Base-by-base conservation (phyloP, 164 flowering plant genomes). In the Sedum album region DNA sequence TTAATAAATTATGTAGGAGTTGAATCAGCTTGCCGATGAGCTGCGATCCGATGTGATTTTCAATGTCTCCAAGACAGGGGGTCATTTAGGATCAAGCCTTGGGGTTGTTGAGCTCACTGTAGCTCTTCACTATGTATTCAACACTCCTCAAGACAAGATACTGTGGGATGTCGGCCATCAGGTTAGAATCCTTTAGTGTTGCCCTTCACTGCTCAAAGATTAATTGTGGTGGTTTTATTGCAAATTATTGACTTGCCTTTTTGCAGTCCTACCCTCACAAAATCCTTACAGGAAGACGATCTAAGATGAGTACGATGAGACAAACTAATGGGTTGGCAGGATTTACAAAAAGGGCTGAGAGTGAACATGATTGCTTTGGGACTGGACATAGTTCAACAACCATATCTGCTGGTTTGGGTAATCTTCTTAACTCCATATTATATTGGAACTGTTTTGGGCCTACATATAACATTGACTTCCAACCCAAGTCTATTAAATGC, bases 141-240 rank as follows among this genome's bases (percentile, higher is more conserved):
- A 90, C 76, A 67, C 88, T 23, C 97, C 97, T 71, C 82, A 84
- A 69, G 98, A 94, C 68, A 83, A 66, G 79, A 85, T 89, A 36
- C 74, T 91, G 1, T 91, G 97, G 98, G 97, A 91, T 82, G 97
- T 91, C 73, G 98, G 98, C 48, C 98, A 94, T 78, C 98, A 91
- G 96, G 98, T 93, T 30, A 0, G 26, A 6, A 55, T 60, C 75
- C 71, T 38, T 30, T 1, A 55, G 51, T 39, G 4, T 33, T 60
- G 25, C 30, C 42, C 8, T 39, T 53, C 11, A 23, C 60, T 7
- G 30, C 60, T 6, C 9, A 53, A 6, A 11, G 17, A 21, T 21
- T 7, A 8, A 30, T 2, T 3, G 26, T 21, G 60, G 2, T 53
- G 14, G 13, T 53, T 53, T 2, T 53, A 53, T 23, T 53, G 13